These are phyloP conservation scores for Omphalea diandra DNA, from an alignment of 441 rosid genomes.

Conservation along the genomic window DNA sequence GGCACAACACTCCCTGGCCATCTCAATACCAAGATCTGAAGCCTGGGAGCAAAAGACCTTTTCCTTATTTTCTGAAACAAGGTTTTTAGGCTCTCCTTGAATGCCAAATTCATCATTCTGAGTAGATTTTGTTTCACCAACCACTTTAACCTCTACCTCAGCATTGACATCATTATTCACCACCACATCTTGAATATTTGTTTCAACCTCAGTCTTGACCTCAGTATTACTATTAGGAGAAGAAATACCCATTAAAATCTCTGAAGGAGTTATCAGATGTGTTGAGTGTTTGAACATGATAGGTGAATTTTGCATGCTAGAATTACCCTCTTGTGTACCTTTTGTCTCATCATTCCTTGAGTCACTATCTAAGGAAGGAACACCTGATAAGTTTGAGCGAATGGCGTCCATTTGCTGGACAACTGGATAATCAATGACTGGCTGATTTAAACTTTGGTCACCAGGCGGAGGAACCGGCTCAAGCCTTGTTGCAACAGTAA, in stretches of 20 bases:
- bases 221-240: constrained; percentile 50
- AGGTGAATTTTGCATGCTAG: constrained; percentile 42
- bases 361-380: constrained; percentile 39
- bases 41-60: constrained; percentile 63
- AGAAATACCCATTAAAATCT: constrained; percentile 57
- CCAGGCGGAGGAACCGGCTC: constrained; percentile 37
- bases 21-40: constrained; percentile 57
- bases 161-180: constrained; percentile 40
- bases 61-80: constrained; percentile 41
- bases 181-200: constrained; percentile 44
- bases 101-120: constrained; percentile 49
- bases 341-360: constrained; percentile 46
- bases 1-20: constrained; percentile 51
- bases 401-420: constrained; percentile 48
- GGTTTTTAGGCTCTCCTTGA: constrained; percentile 38
- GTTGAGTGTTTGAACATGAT: constrained; percentile 63
- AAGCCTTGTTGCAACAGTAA: constrained; percentile 34
- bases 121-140: constrained; percentile 45
- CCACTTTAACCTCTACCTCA: constrained; percentile 63
- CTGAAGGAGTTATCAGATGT: constrained; percentile 80
- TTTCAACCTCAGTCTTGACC: constrained; percentile 45
- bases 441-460: constrained; percentile 41
- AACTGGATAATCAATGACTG: constrained; percentile 45
- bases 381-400: constrained; percentile 37
- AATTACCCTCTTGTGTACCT: constrained; percentile 39